Evolutionary conservation across 352 stramenopile species (phyloP), one percentile per base, ranked within the genome.

Genomic region (Pythium volutum): DNA sequence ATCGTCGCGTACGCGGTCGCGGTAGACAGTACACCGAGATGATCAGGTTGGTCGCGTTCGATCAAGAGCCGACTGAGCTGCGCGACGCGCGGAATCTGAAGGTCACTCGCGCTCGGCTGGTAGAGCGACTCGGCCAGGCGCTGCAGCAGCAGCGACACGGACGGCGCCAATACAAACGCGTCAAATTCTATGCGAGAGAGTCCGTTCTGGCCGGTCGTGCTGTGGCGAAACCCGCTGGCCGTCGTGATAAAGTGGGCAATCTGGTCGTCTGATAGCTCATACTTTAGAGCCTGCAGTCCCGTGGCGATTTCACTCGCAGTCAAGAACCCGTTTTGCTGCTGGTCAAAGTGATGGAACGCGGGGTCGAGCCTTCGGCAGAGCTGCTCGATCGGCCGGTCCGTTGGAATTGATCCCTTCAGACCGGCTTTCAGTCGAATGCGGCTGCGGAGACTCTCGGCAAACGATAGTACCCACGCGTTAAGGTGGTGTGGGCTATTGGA

Each of bases 181-280:
- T 93, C 84, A 53, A 93, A 93, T 54, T 93, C 84, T 55, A 83
- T 86, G 39, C 84, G 74, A 18, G 84, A 91, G 11, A 91, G 26
- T 0, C 68, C 68, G 7, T 42, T 55, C 16, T 60, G 74, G 18
- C 47, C 53, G 8, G 49, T 36, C 8, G 31, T 65, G 16, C 29
- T 62, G 25, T 83, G 75, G 27, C 69, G 65, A 27, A 88, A 89
- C 8, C 88, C 62, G 16, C 66, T 68, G 18, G 86, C 75, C 11
- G 49, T 59, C 2, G 48, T 36, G 43, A 88, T 62, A 16, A 93
- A 55, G 6, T 60, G 33, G 7, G 66, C 47, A 6, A 83, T 41
- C 61, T 91, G 77, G 1, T 69, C 56, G 9, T 27, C 57, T 3
- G 65, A 64, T 27, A 81, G 15, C 1, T 77, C 53, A 25, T 82